Evolutionary conservation across 352 stramenopile species (phyloP).

Genomic region (Phytopythium vexans): DNA sequence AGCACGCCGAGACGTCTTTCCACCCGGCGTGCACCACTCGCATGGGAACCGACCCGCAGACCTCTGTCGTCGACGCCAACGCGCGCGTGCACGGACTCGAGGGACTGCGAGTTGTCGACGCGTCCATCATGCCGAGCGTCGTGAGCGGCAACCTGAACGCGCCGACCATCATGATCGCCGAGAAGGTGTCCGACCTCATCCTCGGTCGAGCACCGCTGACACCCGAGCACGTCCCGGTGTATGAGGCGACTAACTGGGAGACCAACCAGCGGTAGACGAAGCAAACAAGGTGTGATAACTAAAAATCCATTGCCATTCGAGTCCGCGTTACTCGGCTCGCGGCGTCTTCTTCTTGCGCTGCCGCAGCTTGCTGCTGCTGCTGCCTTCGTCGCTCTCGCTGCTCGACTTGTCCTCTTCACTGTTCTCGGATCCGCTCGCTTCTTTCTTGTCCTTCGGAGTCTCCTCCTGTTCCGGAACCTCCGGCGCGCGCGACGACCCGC

Average conservation of each 20-base stretch:
- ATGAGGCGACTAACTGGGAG: slow-evolving; percentile 43
- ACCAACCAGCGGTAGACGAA: slow-evolving; percentile 37
- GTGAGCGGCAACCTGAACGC: slow-evolving; percentile 90
- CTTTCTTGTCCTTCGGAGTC: slow-evolving; percentile 20
- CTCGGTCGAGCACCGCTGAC: slow-evolving; percentile 38
- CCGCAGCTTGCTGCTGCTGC: slow-evolving; percentile 49
- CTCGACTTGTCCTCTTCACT: slow-evolving; percentile 31
- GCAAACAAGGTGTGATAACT: neutral
- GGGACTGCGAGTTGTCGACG: slow-evolving; percentile 79
- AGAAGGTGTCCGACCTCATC: slow-evolving; percentile 88
- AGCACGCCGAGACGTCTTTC: slow-evolving; percentile 67
- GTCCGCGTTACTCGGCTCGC: slow-evolving; percentile 34
- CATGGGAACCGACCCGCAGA: slow-evolving; percentile 47
- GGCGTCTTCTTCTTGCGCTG: slow-evolving; percentile 84
- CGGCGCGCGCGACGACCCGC: slow-evolving; percentile 22
- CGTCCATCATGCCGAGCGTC: slow-evolving; percentile 89
- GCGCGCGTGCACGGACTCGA: slow-evolving; percentile 76
- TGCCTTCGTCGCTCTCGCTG: slow-evolving; percentile 25
- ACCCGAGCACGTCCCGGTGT: slow-evolving; percentile 46
- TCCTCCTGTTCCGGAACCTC: slow-evolving; percentile 3
- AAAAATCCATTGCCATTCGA: slow-evolving; percentile 1
- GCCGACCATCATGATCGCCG: slow-evolving; percentile 86
- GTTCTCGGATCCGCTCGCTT: slow-evolving; percentile 29
- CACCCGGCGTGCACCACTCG: slow-evolving; percentile 76
- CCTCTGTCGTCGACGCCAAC: slow-evolving; percentile 73